These are phyloP conservation scores for Cinnamomum chago DNA, from an alignment of 164 flowering plant genomes.

Conservation along the genomic window DNA sequence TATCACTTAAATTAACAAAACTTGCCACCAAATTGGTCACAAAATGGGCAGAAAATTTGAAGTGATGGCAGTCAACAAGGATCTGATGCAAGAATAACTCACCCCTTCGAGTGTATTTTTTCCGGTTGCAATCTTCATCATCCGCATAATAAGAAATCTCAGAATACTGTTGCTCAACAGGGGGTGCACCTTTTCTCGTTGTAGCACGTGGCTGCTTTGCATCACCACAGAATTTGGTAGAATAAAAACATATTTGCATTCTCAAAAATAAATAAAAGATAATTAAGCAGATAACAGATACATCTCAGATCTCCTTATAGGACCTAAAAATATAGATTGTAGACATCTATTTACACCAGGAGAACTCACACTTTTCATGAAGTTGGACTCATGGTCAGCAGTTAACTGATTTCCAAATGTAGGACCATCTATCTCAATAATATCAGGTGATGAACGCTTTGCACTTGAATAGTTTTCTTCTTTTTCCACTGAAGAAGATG, in stretches of 20 bases:
- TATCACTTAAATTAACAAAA: neutral
- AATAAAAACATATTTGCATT: constrained; percentile 3
- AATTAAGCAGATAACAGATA: neutral
- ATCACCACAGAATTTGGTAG: constrained; percentile 8
- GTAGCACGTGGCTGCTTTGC: constrained; percentile 76
- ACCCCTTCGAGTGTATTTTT: constrained; percentile 84
- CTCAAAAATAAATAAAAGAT: neutral
- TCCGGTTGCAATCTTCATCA: constrained; percentile 85
- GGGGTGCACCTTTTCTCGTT: constrained; percentile 55
- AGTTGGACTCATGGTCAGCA: constrained; percentile 36
- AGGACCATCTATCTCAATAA: constrained; percentile 70
- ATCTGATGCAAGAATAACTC: constrained; percentile 13
- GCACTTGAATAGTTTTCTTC: constrained; percentile 22
- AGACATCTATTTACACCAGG: constrained; percentile 52
- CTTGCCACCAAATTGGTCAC: neutral
- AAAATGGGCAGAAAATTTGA: neutral
- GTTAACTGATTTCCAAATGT: constrained; percentile 35
- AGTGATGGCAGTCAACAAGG: neutral
- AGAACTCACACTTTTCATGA: constrained; percentile 60
- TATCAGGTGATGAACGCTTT: constrained; percentile 45
- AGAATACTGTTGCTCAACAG: constrained; percentile 77
- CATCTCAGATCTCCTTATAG: neutral
- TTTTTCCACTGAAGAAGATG: constrained; percentile 22
- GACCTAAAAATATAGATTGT: neutral
- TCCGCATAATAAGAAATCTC: constrained; percentile 90